phyloP scores from a whole-genome alignment of 1,139 yeast species.

The Lodderomyces orthopsilosis region DNA sequence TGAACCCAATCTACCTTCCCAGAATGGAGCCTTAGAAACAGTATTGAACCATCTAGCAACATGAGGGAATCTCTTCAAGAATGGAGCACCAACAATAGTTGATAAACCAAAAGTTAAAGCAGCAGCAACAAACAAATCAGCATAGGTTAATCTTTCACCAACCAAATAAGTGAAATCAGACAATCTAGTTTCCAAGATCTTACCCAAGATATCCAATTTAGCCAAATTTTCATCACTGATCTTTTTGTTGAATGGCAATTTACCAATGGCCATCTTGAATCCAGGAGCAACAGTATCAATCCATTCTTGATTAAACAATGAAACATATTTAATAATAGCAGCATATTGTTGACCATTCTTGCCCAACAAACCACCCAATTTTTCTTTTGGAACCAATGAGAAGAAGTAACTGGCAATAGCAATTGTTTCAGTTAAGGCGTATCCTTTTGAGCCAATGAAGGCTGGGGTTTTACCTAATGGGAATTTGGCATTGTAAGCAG shows the following conservation, averaged over 20 bases:
- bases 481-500: constrained; percentile 49
- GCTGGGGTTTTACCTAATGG: constrained; percentile 78
- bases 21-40: constrained; percentile 54
- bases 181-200: constrained; percentile 63
- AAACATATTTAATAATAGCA: constrained; percentile 73
- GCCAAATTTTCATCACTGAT: constrained; percentile 54
- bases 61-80: constrained; percentile 80
- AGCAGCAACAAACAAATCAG: constrained; percentile 74
- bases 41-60: constrained; percentile 91
- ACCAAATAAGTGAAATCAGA: constrained; percentile 80
- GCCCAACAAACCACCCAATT: constrained; percentile 48
- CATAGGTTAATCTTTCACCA: constrained; percentile 85
- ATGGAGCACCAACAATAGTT: constrained; percentile 87
- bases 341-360: constrained; percentile 66
- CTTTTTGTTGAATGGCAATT: constrained; percentile 73
- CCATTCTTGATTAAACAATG: constrained; percentile 75
- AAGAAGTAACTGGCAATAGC: constrained; percentile 58
- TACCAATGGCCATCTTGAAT: constrained; percentile 34
- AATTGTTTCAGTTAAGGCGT: constrained; percentile 71
- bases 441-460: constrained; percentile 76
- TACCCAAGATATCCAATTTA: constrained; percentile 37
- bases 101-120: constrained; percentile 71
- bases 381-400: constrained; percentile 31
- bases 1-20: constrained; percentile 41
- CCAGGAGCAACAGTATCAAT: constrained; percentile 37